These are phyloP conservation scores for Ceratocystis albifundus DNA, from an alignment of 2,329 filamentous ascomycete species.

Conservation along the genomic window DNA sequence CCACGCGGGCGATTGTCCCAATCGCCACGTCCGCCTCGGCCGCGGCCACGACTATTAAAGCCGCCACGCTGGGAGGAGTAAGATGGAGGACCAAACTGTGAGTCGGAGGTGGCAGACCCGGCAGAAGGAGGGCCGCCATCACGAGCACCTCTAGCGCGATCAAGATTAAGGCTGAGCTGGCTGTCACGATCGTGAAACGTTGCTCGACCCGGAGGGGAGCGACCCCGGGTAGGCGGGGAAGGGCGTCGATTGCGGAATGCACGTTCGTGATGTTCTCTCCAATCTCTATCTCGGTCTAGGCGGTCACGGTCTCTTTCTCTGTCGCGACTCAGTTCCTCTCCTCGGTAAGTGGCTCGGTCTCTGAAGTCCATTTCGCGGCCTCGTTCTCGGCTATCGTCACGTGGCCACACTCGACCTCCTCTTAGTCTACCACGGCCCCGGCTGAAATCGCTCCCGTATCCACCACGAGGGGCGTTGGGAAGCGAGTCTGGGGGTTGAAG, in stretches of 20 bases:
- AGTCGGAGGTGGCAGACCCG: constrained; percentile 59
- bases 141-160: constrained; percentile 55
- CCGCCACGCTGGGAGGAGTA: constrained; percentile 44
- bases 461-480: constrained; percentile 56
- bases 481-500: constrained; percentile 46
- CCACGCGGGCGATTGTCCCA: constrained; percentile 43
- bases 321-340: constrained; percentile 48
- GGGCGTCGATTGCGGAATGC: constrained; percentile 37
- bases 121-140: constrained; percentile 59
- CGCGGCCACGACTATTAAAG: constrained; percentile 43
- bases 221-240: constrained; percentile 47
- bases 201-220: constrained; percentile 54
- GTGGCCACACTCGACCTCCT: constrained; percentile 44
- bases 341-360: constrained; percentile 38
- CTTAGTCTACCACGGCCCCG: constrained; percentile 42
- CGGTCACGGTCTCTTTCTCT: constrained; percentile 39
- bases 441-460: constrained; percentile 53
- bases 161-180: constrained; percentile 53
- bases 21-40: constrained; percentile 36
- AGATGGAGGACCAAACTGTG: constrained; percentile 42
- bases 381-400: constrained; percentile 52
- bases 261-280: constrained; percentile 35
- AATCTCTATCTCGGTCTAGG: constrained; percentile 37
- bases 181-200: constrained; percentile 52
- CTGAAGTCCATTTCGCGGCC: constrained; percentile 49